Evolutionary conservation across 208 protist genomes (phyloP).

Genomic region (Acanthamoeba sp.): DNA sequence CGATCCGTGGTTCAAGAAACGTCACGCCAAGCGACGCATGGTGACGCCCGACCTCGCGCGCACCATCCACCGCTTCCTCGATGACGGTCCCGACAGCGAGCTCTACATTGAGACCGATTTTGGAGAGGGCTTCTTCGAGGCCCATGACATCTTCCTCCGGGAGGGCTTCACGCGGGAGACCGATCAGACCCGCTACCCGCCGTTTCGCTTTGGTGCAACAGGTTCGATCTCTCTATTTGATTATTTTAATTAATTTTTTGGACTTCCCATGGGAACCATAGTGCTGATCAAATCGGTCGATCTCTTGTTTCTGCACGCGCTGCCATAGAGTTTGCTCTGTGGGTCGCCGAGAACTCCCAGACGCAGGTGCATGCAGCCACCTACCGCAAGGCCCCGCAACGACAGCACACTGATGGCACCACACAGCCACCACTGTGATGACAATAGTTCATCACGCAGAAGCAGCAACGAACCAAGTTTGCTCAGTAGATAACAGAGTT

Average conservation of each 20-base stretch:
- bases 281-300: too few relatives aligned
- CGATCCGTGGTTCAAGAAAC: slow-evolving; percentile 60
- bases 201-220: neutral
- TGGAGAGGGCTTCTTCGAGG: slow-evolving; percentile 23
- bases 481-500: too few relatives aligned
- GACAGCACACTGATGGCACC: neutral
- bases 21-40: slow-evolving; percentile 36
- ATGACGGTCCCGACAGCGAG: slow-evolving; percentile 18
- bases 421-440: neutral
- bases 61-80: slow-evolving; percentile 15
- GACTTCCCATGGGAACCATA: too few relatives aligned
- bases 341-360: neutral
- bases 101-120: slow-evolving; percentile 55
- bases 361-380: neutral
- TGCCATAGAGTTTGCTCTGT: neutral
- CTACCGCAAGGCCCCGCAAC: neutral
- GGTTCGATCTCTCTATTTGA: neutral
- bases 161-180: neutral
- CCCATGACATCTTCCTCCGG: neutral
- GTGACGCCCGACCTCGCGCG: neutral
- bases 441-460: too few relatives aligned
- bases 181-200: neutral
- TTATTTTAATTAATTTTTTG: too few relatives aligned
- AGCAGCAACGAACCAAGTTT: too few relatives aligned
- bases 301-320: neutral